Conservation (phyloP, 176 grass and related monocot species). For the Carex parvula region DNA sequence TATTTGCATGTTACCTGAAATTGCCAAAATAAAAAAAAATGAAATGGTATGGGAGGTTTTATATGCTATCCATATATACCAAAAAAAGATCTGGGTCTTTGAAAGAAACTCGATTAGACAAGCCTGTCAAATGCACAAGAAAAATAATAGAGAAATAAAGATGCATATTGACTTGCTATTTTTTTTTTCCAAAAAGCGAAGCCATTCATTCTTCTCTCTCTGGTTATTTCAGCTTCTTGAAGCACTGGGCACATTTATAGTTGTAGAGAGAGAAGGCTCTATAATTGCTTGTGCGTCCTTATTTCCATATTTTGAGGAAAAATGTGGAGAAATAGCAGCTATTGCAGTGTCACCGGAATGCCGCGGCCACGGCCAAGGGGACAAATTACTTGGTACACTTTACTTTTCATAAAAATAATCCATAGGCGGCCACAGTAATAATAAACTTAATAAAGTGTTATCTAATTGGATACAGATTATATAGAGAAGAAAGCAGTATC, state of each 20-base stretch:
- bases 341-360: slow-evolving; percentile 93
- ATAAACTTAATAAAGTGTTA: background rate
- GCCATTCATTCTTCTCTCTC: slow-evolving; percentile 7
- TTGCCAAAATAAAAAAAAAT: background rate
- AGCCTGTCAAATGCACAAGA: background rate
- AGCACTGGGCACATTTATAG: slow-evolving; percentile 58
- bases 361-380: slow-evolving; percentile 73
- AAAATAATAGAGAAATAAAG: background rate
- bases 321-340: slow-evolving; percentile 85
- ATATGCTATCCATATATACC: slow-evolving; percentile 10
- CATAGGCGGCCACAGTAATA: slow-evolving; percentile 16
- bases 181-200: background rate
- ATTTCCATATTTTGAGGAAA: slow-evolving; percentile 64
- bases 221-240: slow-evolving; percentile 62
- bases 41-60: background rate
- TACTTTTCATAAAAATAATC: background rate
- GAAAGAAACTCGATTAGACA: background rate
- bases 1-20: background rate
- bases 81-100: background rate
- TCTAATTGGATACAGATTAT: slow-evolving; percentile 59
- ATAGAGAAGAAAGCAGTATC: slow-evolving; percentile 68
- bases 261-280: slow-evolving; percentile 93
- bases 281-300: slow-evolving; percentile 93
- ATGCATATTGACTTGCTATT: slow-evolving; percentile 15
- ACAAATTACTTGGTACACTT: slow-evolving; percentile 83